Evolutionary conservation across 2,329 filamentous ascomycete species (phyloP), one percentile per base, ranked within the genome.

Genomic region (Fusarium gaditjirri): DNA sequence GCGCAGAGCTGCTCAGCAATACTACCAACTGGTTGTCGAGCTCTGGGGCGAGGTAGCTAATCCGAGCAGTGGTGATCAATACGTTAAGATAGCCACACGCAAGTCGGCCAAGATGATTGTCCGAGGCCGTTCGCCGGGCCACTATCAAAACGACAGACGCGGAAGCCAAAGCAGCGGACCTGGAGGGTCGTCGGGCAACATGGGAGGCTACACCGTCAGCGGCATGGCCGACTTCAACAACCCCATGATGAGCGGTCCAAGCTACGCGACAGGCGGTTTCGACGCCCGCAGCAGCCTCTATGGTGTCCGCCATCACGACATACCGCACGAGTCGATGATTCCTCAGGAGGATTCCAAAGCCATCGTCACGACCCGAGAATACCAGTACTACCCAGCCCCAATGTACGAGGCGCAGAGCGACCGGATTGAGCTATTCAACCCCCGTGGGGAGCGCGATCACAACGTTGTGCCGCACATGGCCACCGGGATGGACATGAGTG

Each of bases 1-100:
- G 81, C 88, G 95, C 74, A 87, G 95, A 62, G 94, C 94, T 3
- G 94, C 94, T 23, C 94, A 98, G 78, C 95, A 97, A 76, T 97
- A 94, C 80, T 97, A 97, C 78, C 93, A 96, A 76, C 86, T 98
- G n/a, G 89, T 97, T 49, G 91, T 97, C 8, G 94, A 97, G 79
- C 88, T 97, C 2, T 94, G 90, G 81, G 93, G 89, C 12, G 91
- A 95, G 71, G 83, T 94, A 12, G 86, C 89, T 5, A 78, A 80
- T 36, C 84, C 81, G 74, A 60, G 36, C 50, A 81, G 63, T 65
- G 78, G 73, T 23, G 86, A 89, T 2, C 86, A 88, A 36, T 94
- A 88, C 83, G 83, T 94, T 76, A 92, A 92, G 78, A 85, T 96
- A 56, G 93, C 93, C 7, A 89, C 89, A 63, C 87, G 88, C 52